These are phyloP conservation scores for Pseudocercospora musae DNA, from an alignment of 2,329 filamentous ascomycete species.

Conservation along the genomic window DNA sequence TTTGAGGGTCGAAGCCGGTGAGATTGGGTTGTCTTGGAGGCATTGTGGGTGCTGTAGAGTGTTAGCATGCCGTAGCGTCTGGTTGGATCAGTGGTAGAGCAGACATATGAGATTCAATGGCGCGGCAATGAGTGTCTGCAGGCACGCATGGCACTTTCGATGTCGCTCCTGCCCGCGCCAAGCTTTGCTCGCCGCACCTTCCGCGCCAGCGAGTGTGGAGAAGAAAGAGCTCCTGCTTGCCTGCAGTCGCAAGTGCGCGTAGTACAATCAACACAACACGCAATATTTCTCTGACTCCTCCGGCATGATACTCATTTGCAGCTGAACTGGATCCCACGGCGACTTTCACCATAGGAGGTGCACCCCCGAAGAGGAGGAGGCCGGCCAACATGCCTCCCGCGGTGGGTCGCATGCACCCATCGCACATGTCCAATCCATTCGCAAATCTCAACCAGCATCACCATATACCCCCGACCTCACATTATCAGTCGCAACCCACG, in stretches of 20 bases:
- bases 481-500: conserved; percentile 32
- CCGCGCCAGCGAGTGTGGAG: not conserved
- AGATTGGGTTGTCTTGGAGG: conserved; percentile 61
- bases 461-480: conserved; percentile 30
- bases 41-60: conserved; percentile 44
- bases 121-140: not conserved
- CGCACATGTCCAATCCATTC: conserved; percentile 58
- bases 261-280: not conserved
- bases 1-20: conserved; percentile 87
- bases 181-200: conserved; percentile 5
- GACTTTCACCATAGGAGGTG: conserved; percentile 2
- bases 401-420: conserved; percentile 54
- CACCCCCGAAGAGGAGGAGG: conserved; percentile 1
- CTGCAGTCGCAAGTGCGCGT: not conserved
- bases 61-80: not conserved
- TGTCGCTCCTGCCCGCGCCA: not conserved
- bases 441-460: conserved; percentile 52
- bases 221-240: not conserved
- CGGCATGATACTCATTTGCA: not conserved
- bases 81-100: no score
- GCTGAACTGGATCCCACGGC: not conserved
- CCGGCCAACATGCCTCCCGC: conserved; percentile 54
- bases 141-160: not conserved
- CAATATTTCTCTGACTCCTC: not conserved
- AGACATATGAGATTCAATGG: conserved; percentile 5